Percentiles rank a stretch among this genome's conserved stretches.
Conservation (phyloP, 768 basidiomycete genomes). For the Lenzites betulinus region DNA sequence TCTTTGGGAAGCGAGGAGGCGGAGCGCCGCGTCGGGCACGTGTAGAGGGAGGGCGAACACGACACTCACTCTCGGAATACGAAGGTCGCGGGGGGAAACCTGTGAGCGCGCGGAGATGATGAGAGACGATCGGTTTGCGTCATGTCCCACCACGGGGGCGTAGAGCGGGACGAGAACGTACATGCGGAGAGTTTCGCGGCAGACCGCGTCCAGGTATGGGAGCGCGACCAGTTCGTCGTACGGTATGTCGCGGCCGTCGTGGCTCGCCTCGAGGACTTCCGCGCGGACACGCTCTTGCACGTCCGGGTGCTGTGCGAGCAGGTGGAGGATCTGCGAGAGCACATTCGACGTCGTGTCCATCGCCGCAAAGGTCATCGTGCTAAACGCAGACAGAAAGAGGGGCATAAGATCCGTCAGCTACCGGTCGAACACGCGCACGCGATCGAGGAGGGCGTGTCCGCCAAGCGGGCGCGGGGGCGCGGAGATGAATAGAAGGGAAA, state of each 20-base stretch:
- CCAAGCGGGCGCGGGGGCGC: neutral
- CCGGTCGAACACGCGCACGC: neutral
- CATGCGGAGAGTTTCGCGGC: slow-evolving; percentile 36
- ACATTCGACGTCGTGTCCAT: slow-evolving; percentile 27
- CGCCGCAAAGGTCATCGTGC: slow-evolving; percentile 23
- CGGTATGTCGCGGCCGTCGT: slow-evolving; percentile 21
- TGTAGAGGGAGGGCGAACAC: neutral
- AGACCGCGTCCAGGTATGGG: slow-evolving; percentile 41
- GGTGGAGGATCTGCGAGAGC: slow-evolving; percentile 21
- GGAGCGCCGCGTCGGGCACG: neutral
- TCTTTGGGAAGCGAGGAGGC: slow-evolving; percentile 24
- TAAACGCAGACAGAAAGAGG: no score
- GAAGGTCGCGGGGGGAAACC: slow-evolving; percentile 23
- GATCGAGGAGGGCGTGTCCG: neutral
- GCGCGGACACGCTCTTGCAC: slow-evolving; percentile 18
- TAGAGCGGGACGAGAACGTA: slow-evolving; percentile 12
- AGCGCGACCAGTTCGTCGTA: slow-evolving; percentile 39
- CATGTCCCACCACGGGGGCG: neutral
- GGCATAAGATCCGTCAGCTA: neutral
- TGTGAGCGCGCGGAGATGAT: slow-evolving; percentile 2
- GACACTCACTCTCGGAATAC: slow-evolving; percentile 24
- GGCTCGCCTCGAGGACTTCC: slow-evolving; percentile 19
- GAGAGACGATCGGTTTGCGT: no score
- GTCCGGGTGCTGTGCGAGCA: slow-evolving; percentile 19
- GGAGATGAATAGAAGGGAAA: neutral